A percentile compares a stretch with the other conserved stretches of the same genome.
Conservation (phyloP, 2,329 filamentous ascomycete genomes). For the Exophiala sp. region DNA sequence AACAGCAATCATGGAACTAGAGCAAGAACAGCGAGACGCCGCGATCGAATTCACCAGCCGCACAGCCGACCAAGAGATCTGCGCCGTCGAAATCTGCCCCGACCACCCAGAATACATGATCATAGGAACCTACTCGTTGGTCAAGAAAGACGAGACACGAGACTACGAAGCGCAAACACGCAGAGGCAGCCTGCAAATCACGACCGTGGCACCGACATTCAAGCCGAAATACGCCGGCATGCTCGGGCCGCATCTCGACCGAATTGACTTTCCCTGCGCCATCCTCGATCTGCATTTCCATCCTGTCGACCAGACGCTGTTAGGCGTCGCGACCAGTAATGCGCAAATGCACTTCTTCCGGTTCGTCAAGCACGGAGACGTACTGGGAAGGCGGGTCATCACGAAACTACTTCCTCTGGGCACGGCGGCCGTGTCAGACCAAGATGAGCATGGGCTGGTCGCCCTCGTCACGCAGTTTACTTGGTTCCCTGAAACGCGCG, state of each 20-base stretch:
- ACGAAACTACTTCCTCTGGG: slow-evolving; percentile 40
- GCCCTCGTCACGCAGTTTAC: slow-evolving; percentile 25
- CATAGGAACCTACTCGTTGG: slow-evolving; percentile 26
- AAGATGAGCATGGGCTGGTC: slow-evolving; percentile 18
- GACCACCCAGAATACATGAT: slow-evolving; percentile 24
- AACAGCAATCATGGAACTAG: background rate
- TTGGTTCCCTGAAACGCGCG: slow-evolving; percentile 20
- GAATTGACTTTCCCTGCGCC: slow-evolving; percentile 50
- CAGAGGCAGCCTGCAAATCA: slow-evolving; percentile 20
- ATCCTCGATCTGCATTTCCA: slow-evolving; percentile 83
- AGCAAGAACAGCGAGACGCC: slow-evolving; percentile 3
- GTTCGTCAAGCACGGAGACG: slow-evolving; percentile 21
- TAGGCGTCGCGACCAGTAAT: slow-evolving; percentile 74
- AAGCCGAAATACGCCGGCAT: slow-evolving; percentile 15
- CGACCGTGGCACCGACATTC: slow-evolving; percentile 14
- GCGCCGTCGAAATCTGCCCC: slow-evolving; percentile 24
- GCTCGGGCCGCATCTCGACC: slow-evolving; percentile 18
- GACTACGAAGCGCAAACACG: slow-evolving; percentile 17
- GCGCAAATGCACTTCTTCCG: slow-evolving; percentile 61
- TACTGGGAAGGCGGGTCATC: slow-evolving; percentile 18
- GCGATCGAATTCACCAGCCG: slow-evolving; percentile 14
- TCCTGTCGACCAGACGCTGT: slow-evolving; percentile 48
- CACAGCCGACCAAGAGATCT: slow-evolving; percentile 23
- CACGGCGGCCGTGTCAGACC: slow-evolving; percentile 12
- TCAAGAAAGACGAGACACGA: slow-evolving; percentile 11